Evolutionary conservation across 345 rosid genomes (phyloP).

Genomic region (Aquilaria malaccensis): DNA sequence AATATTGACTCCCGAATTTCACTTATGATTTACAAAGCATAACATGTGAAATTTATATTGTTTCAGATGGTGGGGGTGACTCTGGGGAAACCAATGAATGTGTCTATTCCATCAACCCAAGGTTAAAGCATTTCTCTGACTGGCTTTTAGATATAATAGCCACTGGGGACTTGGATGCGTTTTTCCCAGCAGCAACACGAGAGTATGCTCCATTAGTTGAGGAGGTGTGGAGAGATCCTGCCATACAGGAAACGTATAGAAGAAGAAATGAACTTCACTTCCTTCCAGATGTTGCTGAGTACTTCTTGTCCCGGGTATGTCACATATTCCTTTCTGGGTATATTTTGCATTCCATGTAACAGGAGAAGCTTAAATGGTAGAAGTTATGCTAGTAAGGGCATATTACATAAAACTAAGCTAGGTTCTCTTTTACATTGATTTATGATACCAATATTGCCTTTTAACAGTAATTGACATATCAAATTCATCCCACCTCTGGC

Average conservation of each 20-base stretch:
- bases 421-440: too few relatives aligned
- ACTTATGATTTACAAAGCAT: not conserved
- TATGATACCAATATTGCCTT: too few relatives aligned
- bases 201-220: conserved; percentile 98
- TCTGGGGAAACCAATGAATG: conserved; percentile 36
- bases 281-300: conserved; percentile 92
- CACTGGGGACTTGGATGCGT: conserved; percentile 93
- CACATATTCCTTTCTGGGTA: not conserved
- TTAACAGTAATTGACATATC: too few relatives aligned
- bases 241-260: conserved; percentile 79
- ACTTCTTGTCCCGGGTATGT: conserved; percentile 86
- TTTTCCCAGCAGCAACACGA: conserved; percentile 99
- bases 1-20: not conserved
- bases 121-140: conserved; percentile 96
- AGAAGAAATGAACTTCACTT: conserved; percentile 94
- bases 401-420: too few relatives aligned
- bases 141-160: conserved; percentile 98
- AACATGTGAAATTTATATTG: not conserved
- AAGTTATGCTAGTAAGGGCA: too few relatives aligned
- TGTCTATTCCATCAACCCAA: conserved; percentile 73
- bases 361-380: too few relatives aligned
- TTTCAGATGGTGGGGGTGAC: conserved; percentile 47
- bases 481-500: too few relatives aligned
- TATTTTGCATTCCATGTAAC: not conserved
- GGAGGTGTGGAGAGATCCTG: conserved; percentile 98